A percentile compares a stretch with the other conserved stretches of the same genome.
Evolutionary conservation across 108 stramenopile species (phyloP).

Genomic region (Cyclotella kingstonii): DNA sequence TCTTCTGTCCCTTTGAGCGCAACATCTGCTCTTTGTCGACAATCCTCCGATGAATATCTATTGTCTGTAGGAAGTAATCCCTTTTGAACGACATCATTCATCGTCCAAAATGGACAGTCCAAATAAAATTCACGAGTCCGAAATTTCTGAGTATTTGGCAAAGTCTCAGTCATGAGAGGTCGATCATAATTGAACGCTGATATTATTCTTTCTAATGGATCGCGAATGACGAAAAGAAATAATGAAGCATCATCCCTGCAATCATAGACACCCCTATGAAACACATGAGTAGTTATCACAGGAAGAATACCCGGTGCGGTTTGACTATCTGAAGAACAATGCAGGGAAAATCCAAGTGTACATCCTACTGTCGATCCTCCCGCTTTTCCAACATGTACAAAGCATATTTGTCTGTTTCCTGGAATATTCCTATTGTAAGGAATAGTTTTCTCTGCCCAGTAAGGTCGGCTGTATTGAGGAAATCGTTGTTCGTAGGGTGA

Average conservation of each 20-base stretch:
- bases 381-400: constrained; percentile 46
- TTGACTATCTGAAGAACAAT: constrained; percentile 25
- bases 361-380: constrained; percentile 41
- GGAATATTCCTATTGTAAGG: constrained; percentile 21
- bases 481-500: constrained; percentile 21
- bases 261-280: constrained; percentile 41
- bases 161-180: constrained; percentile 12
- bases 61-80: constrained; percentile 23
- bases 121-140: constrained; percentile 11
- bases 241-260: constrained; percentile 25
- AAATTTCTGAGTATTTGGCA: neutral
- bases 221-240: constrained; percentile 34
- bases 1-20: constrained; percentile 14
- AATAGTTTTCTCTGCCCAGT: constrained; percentile 28
- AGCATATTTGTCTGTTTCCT: constrained; percentile 24
- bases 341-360: constrained; percentile 35
- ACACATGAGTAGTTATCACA: constrained; percentile 31
- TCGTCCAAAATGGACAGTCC: constrained; percentile 24
- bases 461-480: constrained; percentile 16
- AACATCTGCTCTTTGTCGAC: constrained; percentile 3
- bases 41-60: neutral
- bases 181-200: constrained; percentile 39
- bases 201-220: constrained; percentile 29
- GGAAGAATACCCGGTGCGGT: constrained; percentile 15
- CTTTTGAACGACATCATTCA: constrained; percentile 27